Evolutionary conservation across 306 rosid genomes (phyloP).

Genomic region (Dryas octopetala): DNA sequence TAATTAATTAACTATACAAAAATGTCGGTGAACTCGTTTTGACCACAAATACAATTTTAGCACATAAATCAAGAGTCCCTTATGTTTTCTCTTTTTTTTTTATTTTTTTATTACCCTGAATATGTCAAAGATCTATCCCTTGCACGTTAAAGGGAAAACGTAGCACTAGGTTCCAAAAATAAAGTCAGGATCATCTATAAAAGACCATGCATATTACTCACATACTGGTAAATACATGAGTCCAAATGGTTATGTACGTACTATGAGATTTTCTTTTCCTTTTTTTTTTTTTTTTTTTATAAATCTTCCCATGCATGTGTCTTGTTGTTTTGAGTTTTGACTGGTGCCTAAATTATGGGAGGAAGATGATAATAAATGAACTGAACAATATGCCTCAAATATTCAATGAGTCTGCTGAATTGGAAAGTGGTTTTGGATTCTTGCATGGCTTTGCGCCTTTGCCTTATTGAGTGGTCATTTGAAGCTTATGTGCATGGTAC

Average conservation of each 20-base stretch:
- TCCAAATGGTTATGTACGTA: background rate
- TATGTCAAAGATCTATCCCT: too few species aligned
- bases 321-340: background rate
- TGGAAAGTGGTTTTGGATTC: background rate
- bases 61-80: too few species aligned
- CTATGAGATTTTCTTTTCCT: background rate
- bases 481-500: background rate
- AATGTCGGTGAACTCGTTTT: too few species aligned
- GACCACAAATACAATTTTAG: too few species aligned
- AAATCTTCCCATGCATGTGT: background rate
- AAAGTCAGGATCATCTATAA: background rate
- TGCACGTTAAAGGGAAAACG: too few species aligned
- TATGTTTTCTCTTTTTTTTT: too few species aligned
- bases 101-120: too few species aligned
- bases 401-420: background rate
- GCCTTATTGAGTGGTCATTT: background rate
- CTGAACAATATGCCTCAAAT: background rate
- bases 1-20: too few species aligned
- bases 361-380: background rate
- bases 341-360: background rate
- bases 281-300: background rate
- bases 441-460: too few species aligned
- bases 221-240: background rate
- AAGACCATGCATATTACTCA: background rate
- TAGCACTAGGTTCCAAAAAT: background rate